phyloP scores from a whole-genome alignment of 768 basidiomycete species.

The Tephrocybe sp. region DNA sequence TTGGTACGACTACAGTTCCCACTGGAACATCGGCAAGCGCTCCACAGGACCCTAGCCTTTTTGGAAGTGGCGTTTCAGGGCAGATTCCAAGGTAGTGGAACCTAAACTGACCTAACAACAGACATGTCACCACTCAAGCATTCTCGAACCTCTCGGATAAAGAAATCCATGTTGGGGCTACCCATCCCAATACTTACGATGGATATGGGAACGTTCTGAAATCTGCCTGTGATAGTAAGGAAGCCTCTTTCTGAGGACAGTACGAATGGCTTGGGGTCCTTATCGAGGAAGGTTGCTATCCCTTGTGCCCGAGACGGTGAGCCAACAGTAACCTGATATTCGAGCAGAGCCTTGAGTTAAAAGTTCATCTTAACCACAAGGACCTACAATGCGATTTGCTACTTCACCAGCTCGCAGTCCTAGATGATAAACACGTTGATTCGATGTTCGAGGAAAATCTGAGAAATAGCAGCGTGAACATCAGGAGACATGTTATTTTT shows the following conservation, averaged over 20 bases:
- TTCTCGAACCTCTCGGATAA: slow-evolving; percentile 79
- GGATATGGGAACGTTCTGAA: slow-evolving; percentile 61
- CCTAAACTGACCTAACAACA: slow-evolving; percentile 43
- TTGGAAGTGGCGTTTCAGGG: slow-evolving; percentile 10
- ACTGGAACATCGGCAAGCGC: slow-evolving; percentile 66
- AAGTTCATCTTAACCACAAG: neutral
- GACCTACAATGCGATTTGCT: slow-evolving; percentile 72
- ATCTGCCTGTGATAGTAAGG: slow-evolving; percentile 68
- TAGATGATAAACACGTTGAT: slow-evolving; percentile 78
- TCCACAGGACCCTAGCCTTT: slow-evolving; percentile 82
- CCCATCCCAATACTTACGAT: slow-evolving; percentile 87
- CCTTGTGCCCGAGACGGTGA: slow-evolving; percentile 63
- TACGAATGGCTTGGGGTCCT: slow-evolving; percentile 56
- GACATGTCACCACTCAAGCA: slow-evolving; percentile 63
- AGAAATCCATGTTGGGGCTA: slow-evolving; percentile 80
- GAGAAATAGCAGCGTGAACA: neutral
- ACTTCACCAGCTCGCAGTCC: slow-evolving; percentile 76
- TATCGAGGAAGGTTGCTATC: slow-evolving; percentile 63
- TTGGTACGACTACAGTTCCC: slow-evolving; percentile 76
- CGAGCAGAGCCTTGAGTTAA: neutral
- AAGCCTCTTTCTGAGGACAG: slow-evolving; percentile 76
- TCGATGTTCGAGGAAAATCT: slow-evolving; percentile 79
- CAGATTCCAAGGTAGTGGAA: slow-evolving; percentile 2
- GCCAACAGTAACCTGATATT: slow-evolving; percentile 68
- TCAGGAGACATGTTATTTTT: neutral